Percentiles rank a stretch among this genome's conserved stretches.
phyloP scores from a whole-genome alignment of 192 early-diverging fungal genomes.

The Backusella australiensis region DNA sequence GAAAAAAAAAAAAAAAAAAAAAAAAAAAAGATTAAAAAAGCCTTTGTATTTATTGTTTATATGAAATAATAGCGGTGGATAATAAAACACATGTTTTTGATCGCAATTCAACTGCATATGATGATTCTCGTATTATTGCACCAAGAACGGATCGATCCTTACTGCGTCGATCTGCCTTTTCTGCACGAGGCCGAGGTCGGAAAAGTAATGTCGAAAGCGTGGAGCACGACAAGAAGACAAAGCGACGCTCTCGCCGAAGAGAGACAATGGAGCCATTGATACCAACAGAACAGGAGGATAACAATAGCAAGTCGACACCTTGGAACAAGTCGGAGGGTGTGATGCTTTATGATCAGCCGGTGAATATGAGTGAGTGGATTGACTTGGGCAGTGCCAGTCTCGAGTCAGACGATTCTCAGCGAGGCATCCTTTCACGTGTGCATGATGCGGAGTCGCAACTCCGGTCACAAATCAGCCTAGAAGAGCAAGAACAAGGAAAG shows the following conservation, averaged over 20 bases:
- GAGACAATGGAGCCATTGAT: background rate
- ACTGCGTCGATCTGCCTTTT: conserved; percentile 16
- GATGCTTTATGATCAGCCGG: conserved; percentile 27
- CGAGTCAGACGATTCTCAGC: conserved; percentile 20
- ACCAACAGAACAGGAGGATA: background rate
- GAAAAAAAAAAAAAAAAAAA: background rate
- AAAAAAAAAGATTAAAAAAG: background rate
- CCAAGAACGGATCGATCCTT: conserved; percentile 7
- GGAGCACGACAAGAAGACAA: background rate
- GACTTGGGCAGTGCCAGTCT: conserved; percentile 29
- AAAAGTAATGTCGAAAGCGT: background rate
- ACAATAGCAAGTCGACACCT: background rate
- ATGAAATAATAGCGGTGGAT: background rate
- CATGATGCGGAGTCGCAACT: conserved; percentile 35
- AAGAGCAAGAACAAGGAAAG: background rate
- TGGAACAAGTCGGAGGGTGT: conserved; percentile 18
- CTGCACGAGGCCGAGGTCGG: conserved; percentile 9
- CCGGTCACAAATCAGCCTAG: conserved; percentile 15
- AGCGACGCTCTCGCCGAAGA: background rate
- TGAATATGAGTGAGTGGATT: conserved; percentile 34
- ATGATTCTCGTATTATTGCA: conserved; percentile 12
- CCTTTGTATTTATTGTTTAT: background rate
- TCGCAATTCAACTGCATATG: background rate
- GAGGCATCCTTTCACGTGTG: conserved; percentile 33
- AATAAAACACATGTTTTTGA: background rate